phyloP scores from a whole-genome alignment of 2,329 filamentous ascomycete genomes.

The Leptodontidium sp. region DNA sequence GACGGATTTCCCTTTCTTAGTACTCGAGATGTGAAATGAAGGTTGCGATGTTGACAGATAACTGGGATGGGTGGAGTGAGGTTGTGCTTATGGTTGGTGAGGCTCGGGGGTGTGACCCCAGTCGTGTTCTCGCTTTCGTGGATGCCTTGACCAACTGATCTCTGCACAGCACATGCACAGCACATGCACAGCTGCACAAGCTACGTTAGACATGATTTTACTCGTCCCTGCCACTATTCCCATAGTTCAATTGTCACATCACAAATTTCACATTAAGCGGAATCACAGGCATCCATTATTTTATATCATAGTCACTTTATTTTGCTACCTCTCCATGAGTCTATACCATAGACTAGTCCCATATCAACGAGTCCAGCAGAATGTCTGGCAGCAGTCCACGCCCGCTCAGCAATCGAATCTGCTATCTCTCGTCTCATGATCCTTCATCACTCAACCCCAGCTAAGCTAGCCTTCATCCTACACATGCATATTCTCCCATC shows the following conservation, averaged over 20 bases:
- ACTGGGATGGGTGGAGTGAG: neutral
- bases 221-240: neutral
- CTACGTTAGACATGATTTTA: neutral
- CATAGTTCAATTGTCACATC: neutral
- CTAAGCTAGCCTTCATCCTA: conserved; percentile 9
- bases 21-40: no score
- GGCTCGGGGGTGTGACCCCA: neutral
- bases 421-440: conserved; percentile 1
- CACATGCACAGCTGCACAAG: neutral
- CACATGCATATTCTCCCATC: conserved; percentile 15
- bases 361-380: conserved; percentile 17
- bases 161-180: no score
- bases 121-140: conserved; percentile 3
- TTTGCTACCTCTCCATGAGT: conserved; percentile 17
- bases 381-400: neutral
- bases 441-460: neutral
- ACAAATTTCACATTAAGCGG: neutral
- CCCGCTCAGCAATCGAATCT: conserved; percentile 1
- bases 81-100: neutral
- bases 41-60: no score
- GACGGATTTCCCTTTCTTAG: no score
- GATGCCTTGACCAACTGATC: conserved; percentile 24
- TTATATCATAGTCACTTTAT: conserved; percentile 21
- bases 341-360: conserved; percentile 11
- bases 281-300: neutral